phyloP scores from a whole-genome alignment of 2,329 filamentous ascomycete species.

The Fusarium drepaniforme region DNA sequence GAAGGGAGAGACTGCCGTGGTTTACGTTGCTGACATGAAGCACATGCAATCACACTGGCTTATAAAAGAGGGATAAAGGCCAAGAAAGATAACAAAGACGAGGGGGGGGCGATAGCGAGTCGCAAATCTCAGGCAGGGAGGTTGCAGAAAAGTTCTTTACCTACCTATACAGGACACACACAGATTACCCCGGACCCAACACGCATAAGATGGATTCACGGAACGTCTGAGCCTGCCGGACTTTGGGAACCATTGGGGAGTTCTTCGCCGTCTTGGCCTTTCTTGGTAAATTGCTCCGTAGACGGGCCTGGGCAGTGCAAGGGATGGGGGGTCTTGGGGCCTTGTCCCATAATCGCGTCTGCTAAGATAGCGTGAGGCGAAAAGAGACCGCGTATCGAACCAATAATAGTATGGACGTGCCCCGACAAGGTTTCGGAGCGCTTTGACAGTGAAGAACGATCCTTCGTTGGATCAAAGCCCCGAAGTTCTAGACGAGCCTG shows the following conservation, averaged over 20 bases:
- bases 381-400: neutral
- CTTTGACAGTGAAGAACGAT: neutral
- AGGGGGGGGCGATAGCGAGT: neutral
- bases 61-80: neutral
- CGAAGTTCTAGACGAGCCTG: neutral
- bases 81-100: neutral
- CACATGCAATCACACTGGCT: neutral
- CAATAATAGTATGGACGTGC: neutral
- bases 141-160: slow-evolving; percentile 2
- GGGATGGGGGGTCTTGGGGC: neutral
- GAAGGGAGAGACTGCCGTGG: neutral
- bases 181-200: slow-evolving; percentile 1
- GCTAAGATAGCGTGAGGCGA: neutral
- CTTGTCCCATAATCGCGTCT: neutral
- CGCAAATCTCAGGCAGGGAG: neutral
- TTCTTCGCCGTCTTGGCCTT: neutral
- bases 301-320: neutral
- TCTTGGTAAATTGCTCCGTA: neutral
- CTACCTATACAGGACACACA: neutral
- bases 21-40: neutral
- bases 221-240: slow-evolving; percentile 1
- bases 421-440: neutral
- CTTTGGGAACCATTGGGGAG: slow-evolving; percentile 1
- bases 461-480: neutral
- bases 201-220: neutral